phyloP scores from a whole-genome alignment of 495 filamentous ascomycete species.

The Penicillium odoratum region DNA sequence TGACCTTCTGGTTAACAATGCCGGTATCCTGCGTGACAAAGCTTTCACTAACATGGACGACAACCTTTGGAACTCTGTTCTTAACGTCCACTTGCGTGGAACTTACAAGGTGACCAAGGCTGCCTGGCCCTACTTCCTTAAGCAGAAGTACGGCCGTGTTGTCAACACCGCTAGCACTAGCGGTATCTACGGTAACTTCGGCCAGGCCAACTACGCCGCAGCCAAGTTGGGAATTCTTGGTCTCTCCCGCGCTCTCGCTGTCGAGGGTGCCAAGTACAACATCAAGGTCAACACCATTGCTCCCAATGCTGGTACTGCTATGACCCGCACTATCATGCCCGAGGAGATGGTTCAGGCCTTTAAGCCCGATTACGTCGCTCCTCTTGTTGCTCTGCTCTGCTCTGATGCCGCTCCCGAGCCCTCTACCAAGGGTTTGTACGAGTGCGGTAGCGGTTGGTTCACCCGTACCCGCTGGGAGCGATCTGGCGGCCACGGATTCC shows the following conservation, averaged over 20 bases:
- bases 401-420: conserved; percentile 85
- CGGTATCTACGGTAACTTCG: conserved; percentile 99
- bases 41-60: conserved; percentile 98
- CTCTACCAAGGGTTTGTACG: conserved; percentile 87
- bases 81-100: conserved; percentile 89
- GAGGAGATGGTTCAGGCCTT: conserved; percentile 98
- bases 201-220: conserved; percentile 95
- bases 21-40: conserved; percentile 96
- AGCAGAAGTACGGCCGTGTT: conserved; percentile 97
- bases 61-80: conserved; percentile 86
- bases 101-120: conserved; percentile 98
- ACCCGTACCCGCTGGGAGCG: conserved; percentile 94
- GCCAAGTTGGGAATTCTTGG: conserved; percentile 96
- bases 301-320: conserved; percentile 93
- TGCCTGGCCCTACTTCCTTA: conserved; percentile 95
- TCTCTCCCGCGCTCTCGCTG: conserved; percentile 87
- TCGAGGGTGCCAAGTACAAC: conserved; percentile 96
- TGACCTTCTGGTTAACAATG: conserved; percentile 96
- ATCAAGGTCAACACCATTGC: conserved; percentile 98
- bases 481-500: conserved; percentile 87
- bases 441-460: conserved; percentile 95
- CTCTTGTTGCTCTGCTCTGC: conserved; percentile 82
- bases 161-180: conserved; percentile 96
- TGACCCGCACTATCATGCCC: conserved; percentile 94
- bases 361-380: conserved; percentile 98